Evolutionary conservation across 257 asterid genomes (phyloP).

Genomic region (Jacaranda mimosifolia): DNA sequence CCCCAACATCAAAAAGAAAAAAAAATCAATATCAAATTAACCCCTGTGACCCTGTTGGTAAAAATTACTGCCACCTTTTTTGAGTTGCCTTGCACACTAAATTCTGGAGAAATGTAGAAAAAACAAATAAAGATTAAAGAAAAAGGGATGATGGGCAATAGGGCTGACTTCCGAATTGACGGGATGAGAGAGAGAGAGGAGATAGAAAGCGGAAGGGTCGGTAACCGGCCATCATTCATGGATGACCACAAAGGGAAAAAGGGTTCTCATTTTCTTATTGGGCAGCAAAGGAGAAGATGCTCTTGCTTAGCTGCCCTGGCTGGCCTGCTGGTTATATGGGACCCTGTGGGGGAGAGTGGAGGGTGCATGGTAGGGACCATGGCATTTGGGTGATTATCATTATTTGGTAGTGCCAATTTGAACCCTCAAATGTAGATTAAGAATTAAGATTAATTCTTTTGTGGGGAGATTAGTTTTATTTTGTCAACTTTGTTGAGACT

Average conservation of each 20-base stretch:
- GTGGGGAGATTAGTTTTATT: no score
- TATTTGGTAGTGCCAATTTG: neutral
- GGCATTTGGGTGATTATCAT: neutral
- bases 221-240: slow-evolving; percentile 50
- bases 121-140: neutral
- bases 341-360: slow-evolving; percentile 21
- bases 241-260: slow-evolving; percentile 35
- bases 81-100: neutral
- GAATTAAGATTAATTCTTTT: neutral
- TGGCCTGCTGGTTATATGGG: slow-evolving; percentile 26
- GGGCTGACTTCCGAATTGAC: slow-evolving; percentile 35
- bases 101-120: slow-evolving; percentile 12
- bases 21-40: slow-evolving; percentile 6
- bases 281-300: slow-evolving; percentile 37
- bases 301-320: slow-evolving; percentile 38
- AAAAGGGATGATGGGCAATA: neutral
- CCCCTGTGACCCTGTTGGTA: slow-evolving; percentile 19
- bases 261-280: neutral
- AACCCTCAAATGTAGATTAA: neutral
- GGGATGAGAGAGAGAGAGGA: slow-evolving; percentile 9
- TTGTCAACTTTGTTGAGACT: neutral
- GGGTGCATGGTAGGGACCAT: slow-evolving; percentile 33
- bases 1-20: neutral
- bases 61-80: slow-evolving; percentile 29
- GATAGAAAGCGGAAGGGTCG: slow-evolving; percentile 38